Evolutionary conservation across 495 filamentous ascomycete genomes (phyloP).

Genomic region (Annulohypoxylon maeteangense): DNA sequence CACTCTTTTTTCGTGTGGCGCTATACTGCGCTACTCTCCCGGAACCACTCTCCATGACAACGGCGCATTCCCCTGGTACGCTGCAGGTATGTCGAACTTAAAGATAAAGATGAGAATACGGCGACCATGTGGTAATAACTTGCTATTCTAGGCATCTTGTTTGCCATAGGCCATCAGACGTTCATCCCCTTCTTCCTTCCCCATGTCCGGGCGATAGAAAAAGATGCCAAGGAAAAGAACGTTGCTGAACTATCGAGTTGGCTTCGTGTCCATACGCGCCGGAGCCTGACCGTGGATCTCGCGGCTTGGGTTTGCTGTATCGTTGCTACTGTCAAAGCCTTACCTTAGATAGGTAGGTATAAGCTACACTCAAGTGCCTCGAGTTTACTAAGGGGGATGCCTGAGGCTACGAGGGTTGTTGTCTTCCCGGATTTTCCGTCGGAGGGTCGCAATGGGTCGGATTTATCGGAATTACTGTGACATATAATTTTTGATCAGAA

Average conservation of each 20-base stretch:
- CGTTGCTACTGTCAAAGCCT: constrained; percentile 17
- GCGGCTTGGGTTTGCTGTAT: constrained; percentile 27
- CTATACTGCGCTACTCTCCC: background rate
- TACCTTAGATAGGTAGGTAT: too few species aligned
- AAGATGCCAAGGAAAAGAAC: constrained; percentile 17
- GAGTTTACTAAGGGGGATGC: too few species aligned
- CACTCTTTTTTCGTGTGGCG: background rate
- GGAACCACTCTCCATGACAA: background rate
- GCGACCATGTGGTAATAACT: background rate
- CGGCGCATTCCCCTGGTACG: constrained; percentile 11
- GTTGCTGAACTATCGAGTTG: constrained; percentile 8
- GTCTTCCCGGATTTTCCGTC: too few species aligned
- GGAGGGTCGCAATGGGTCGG: too few species aligned
- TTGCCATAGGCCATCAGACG: constrained; percentile 14
- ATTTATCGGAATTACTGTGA: too few species aligned
- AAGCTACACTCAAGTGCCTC: too few species aligned
- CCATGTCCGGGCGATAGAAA: background rate
- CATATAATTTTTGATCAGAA: too few species aligned
- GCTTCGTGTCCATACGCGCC: constrained; percentile 7
- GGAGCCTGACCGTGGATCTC: constrained; percentile 17
- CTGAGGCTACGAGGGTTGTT: too few species aligned
- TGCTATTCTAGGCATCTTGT: background rate
- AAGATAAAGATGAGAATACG: too few species aligned
- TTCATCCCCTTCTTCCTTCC: constrained; percentile 16
- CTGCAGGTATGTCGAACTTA: background rate